Conservation (phyloP, 345 rosid genomes). For the Zanthoxylum bungeanum region DNA sequence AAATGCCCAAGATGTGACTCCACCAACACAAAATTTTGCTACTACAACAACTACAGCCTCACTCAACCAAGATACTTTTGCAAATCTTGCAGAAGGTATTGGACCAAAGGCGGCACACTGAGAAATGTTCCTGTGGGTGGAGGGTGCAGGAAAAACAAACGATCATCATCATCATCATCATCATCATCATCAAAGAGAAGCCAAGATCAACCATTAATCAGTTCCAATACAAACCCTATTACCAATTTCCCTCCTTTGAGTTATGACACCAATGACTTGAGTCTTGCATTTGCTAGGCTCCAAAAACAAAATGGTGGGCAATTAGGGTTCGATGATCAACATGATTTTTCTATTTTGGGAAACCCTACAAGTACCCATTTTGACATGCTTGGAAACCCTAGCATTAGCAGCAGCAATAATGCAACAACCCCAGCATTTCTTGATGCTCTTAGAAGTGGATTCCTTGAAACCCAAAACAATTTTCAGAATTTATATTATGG, state of each 20-base stretch:
- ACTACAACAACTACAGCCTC: slow-evolving; percentile 88
- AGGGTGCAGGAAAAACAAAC: slow-evolving; percentile 72
- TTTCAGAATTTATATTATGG: slow-evolving; percentile 45
- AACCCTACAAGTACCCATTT: slow-evolving; percentile 22
- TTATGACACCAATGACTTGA: slow-evolving; percentile 65
- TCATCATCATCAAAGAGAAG: slow-evolving; percentile 43
- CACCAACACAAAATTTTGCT: slow-evolving; percentile 82
- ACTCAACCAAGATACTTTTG: slow-evolving; percentile 85
- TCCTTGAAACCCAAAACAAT: slow-evolving; percentile 42
- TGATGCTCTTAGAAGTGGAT: slow-evolving; percentile 33
- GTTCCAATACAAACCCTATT: slow-evolving; percentile 32
- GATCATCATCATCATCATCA: slow-evolving; percentile 58
- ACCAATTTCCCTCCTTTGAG: slow-evolving; percentile 37
- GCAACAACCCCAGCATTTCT: slow-evolving; percentile 20
- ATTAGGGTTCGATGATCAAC: slow-evolving; percentile 49
- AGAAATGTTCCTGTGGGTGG: slow-evolving; percentile 87
- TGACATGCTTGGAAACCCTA: slow-evolving; percentile 38
- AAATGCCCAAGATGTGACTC: slow-evolving; percentile 81
- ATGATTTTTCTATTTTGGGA: slow-evolving; percentile 42
- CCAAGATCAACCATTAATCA: slow-evolving; percentile 41
- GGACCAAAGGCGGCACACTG: slow-evolving; percentile 87
- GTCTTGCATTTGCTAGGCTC: slow-evolving; percentile 75
- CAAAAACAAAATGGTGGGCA: slow-evolving; percentile 48
- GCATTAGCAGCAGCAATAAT: slow-evolving; percentile 7
- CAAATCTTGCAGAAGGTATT: slow-evolving; percentile 80